Base-by-base conservation (phyloP, 2,329 filamentous ascomycete genomes). In the Aureobasidium lini region DNA sequence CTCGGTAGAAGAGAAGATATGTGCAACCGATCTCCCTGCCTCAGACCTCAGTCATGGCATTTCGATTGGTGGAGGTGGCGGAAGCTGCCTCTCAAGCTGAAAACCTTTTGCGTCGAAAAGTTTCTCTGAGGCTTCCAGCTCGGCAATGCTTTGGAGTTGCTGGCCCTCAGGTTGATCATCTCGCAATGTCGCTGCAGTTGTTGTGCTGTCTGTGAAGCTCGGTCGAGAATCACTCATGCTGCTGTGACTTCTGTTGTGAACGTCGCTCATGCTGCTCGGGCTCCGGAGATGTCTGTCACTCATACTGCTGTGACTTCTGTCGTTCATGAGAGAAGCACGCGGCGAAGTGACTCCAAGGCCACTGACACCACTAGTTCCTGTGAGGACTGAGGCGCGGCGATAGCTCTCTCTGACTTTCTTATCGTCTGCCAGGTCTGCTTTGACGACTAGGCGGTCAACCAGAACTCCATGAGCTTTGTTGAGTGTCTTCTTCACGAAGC, bases 401-500 rank as follows among this genome's bases (percentile, higher is more conserved):
- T 61, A 62, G 15, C 32, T 52, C 13, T 57, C 48, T n/a, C 62
- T 43, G 13, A 58, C 50, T 28, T 59, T 57, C 28, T 46, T 56
- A 44, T 63, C 62, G n/a, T 63, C 62, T 3, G 40, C 60, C 23
- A 63, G 44, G 49, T 63, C 62, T 23, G 58, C 60, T 29, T 63
- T 62, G 31, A 63, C 60, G 23, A 63, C 60, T 4, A 63, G 31
- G 11, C 72, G 69, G 40, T 87, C 84, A 2, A 93, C 87, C 4
- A 95, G 79, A 2, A 81, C 77, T 9, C 78, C 80, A 67, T 95
- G 90, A 0, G 88, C 83, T 68, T 88, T 89, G 67, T 88, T 88
- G 47, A 95, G 79, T 13, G 89, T 94, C 74, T 85, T 88, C 77
- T 89, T 92, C 61, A 95, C 88, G 68, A 95, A 95, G 7, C 76